Evolutionary conservation across 257 asterid genomes (phyloP).

Genomic region (Solanum bulbocastanum): DNA sequence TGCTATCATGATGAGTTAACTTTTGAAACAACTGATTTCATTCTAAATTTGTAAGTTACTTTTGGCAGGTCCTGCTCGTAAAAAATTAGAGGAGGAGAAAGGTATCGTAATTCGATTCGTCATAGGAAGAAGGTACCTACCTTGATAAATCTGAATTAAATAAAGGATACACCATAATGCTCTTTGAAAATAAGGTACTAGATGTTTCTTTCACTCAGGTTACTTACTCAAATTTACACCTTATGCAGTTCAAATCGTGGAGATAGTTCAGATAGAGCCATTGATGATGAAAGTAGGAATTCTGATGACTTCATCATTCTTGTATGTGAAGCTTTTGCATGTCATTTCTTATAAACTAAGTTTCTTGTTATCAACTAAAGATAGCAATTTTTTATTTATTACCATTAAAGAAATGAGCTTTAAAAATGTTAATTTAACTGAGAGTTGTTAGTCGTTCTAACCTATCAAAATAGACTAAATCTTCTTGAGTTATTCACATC

Average conservation of each 20-base stretch:
- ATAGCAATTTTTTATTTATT: background rate
- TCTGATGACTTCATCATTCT: conserved; percentile 66
- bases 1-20: background rate
- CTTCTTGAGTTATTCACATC: background rate
- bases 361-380: background rate
- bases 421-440: background rate
- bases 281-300: conserved; percentile 55
- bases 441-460: background rate
- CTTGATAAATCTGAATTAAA: conserved; percentile 14
- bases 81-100: conserved; percentile 59
- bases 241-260: conserved; percentile 62
- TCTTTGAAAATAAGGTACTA: background rate
- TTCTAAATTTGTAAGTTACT: background rate
- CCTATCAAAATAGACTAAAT: background rate
- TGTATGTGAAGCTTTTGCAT: conserved; percentile 38
- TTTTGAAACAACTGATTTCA: background rate
- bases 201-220: background rate
- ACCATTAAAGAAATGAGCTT: background rate
- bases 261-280: conserved; percentile 59
- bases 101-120: conserved; percentile 75
- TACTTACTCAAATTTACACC: conserved; percentile 25
- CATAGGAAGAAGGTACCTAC: conserved; percentile 71
- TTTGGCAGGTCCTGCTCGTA: conserved; percentile 48
- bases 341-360: conserved; percentile 1
- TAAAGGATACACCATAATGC: conserved; percentile 6